Percentiles rank a stretch among this genome's conserved stretches.
These are phyloP conservation scores for Mrakia hoshinonis DNA, from an alignment of 768 basidiomycete species.

Conservation along the genomic window DNA sequence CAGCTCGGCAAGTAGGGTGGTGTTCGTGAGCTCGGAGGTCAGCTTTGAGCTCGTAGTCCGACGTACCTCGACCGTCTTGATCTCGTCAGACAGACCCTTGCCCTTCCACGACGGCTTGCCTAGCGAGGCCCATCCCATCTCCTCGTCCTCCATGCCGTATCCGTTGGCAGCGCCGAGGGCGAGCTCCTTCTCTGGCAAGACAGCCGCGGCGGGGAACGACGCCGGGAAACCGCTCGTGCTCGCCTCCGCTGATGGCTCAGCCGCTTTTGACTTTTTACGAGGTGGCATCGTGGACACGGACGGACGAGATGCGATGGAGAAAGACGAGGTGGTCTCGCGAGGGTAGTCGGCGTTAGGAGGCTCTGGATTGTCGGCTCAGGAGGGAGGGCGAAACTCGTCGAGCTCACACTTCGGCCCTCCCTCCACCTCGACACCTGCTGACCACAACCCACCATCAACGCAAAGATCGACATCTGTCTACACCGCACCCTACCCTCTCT, in stretches of 20 bases:
- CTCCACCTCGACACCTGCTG: too few relatives aligned
- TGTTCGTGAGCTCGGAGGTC: neutral
- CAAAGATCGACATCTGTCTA: too few relatives aligned
- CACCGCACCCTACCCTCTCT: neutral
- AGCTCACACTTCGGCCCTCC: too few relatives aligned
- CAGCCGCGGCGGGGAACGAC: neutral
- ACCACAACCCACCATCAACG: too few relatives aligned
- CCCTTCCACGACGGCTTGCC: conserved; percentile 46
- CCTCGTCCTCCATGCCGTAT: conserved; percentile 35
- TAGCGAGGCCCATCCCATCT: conserved; percentile 41
- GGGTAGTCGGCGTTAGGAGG: too few relatives aligned
- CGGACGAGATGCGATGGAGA: neutral
- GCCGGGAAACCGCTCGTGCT: neutral
- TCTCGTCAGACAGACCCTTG: conserved; percentile 72
- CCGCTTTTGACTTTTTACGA: neutral
- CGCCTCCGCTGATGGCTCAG: neutral
- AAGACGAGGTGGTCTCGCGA: neutral
- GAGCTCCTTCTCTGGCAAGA: neutral
- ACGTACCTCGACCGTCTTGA: conserved; percentile 80
- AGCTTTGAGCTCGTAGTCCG: neutral
- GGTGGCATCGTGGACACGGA: conserved; percentile 3
- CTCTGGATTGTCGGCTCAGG: too few relatives aligned
- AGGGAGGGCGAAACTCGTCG: too few relatives aligned
- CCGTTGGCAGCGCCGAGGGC: conserved; percentile 27
- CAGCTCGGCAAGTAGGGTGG: neutral